phyloP scores from a whole-genome alignment of 2,329 filamentous ascomycete species.

The Ceratocystiopsis sp. region DNA sequence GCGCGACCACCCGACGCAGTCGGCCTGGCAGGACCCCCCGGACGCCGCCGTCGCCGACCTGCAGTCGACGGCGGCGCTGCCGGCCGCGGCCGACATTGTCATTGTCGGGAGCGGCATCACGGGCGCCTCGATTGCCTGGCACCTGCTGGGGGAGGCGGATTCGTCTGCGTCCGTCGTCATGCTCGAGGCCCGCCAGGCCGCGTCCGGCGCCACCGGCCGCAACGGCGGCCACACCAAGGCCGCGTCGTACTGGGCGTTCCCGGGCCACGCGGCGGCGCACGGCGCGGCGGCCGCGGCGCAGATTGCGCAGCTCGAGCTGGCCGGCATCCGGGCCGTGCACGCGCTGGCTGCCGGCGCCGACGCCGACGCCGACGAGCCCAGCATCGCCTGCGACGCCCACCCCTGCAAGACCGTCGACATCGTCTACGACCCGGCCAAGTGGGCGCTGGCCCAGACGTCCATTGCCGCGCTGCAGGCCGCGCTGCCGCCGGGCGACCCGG shows the following conservation, averaged over 20 bases:
- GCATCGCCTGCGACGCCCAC: slow-evolving; percentile 31
- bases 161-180: slow-evolving; percentile 30
- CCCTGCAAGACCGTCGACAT: slow-evolving; percentile 39
- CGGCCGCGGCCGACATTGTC: slow-evolving; percentile 36
- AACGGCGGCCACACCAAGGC: slow-evolving; percentile 31
- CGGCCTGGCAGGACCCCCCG: slow-evolving; percentile 44
- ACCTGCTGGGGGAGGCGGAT: slow-evolving; percentile 19
- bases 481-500: slow-evolving; percentile 22
- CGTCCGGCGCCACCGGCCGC: slow-evolving; percentile 48
- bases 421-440: slow-evolving; percentile 31
- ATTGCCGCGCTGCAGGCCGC: slow-evolving; percentile 27
- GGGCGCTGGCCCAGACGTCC: slow-evolving; percentile 19
- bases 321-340: slow-evolving; percentile 38
- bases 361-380: too few species aligned
- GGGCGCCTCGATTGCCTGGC: slow-evolving; percentile 40
- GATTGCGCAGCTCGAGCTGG: slow-evolving; percentile 33
- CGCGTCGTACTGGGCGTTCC: slow-evolving; percentile 30
- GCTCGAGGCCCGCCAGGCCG: slow-evolving; percentile 47
- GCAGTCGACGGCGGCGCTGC: slow-evolving; percentile 32
- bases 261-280: slow-evolving; percentile 24
- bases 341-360: slow-evolving; percentile 29
- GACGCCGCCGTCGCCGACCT: slow-evolving; percentile 31
- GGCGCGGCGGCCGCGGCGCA: slow-evolving; percentile 31
- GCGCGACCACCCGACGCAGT: slow-evolving; percentile 31
- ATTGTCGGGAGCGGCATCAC: slow-evolving; percentile 50